Percentiles rank a stretch among this genome's conserved stretches.
These are phyloP conservation scores for Daldinia sp. DNA, from an alignment of 2,329 filamentous ascomycete species.

Conservation along the genomic window DNA sequence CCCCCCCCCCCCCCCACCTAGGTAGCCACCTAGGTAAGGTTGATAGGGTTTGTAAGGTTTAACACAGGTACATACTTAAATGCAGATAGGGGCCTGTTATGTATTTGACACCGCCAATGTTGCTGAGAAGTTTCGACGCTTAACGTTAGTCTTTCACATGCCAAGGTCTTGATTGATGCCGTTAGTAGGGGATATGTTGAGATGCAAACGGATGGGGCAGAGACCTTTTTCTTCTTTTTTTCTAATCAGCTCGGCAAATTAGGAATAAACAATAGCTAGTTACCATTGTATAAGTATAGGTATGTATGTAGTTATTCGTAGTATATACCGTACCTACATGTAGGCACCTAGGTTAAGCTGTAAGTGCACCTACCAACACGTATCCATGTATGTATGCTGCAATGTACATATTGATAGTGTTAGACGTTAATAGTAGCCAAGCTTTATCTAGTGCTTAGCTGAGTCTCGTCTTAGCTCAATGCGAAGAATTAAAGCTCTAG, in stretches of 20 bases:
- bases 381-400: background rate
- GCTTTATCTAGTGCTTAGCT: slow-evolving; percentile 5
- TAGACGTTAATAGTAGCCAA: background rate
- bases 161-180: background rate
- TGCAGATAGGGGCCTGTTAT: background rate
- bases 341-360: background rate
- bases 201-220: background rate
- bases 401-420: background rate
- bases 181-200: background rate
- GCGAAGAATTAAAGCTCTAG: background rate
- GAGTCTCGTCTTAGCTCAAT: background rate
- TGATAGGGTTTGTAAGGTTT: background rate
- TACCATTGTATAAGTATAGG: background rate
- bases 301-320: too few relatives aligned
- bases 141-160: background rate
- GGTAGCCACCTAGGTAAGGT: background rate
- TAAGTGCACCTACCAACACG: background rate
- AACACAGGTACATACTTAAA: slow-evolving; percentile 4
- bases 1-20: too few relatives aligned
- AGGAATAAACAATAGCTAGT: background rate
- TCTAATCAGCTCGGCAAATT: background rate
- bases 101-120: background rate
- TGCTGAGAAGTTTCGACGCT: background rate
- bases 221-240: too few relatives aligned
- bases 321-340: background rate